Evolutionary conservation across 345 rosid genomes (phyloP), one percentile per base, ranked within the genome.

Genomic region (Hibiscus syriacus): DNA sequence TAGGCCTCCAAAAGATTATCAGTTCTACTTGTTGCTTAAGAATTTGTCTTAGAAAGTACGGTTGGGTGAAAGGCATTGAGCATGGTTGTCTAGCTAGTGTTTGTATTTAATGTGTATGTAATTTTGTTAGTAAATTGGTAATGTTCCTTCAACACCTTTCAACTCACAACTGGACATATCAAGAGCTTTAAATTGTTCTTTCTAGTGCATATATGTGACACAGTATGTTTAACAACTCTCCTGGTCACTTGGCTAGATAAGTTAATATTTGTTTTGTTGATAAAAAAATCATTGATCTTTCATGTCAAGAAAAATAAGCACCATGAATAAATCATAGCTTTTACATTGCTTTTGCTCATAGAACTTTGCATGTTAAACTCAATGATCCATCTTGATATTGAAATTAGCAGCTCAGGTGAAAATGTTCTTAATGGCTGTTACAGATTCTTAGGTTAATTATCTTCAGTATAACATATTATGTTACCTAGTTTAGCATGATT

Each of bases 131-230:
- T 36, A 60, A 60, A 61, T 38, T 36, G 22, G 22, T 10, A 13
- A 6, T 12, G 22, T 2, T 89, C 83, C 88, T 91, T 64, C 99
- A 91, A 73, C 99, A 94, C 77, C 89, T 91, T 48, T 96, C 99
- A 1, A 94, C 99, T 9, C 80, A 85, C 22, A 88, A 80, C 74
- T 91, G 97, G 99, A 76, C 89, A 5, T 87, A 88, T 70, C 85
- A 84, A 39, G 13, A 39, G 14, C 11, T 39, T 11, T 39, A 39
- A 39, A 39, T 39, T 9, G 13, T 6, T 1, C 11, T 39, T 39
- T 39, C 13, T 9, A 77, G 85, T 74, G 96, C 98, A 34, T 90
- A 55, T 78, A 86, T 92, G 89, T 90, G 95, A 95, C 92, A 13
- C 13, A 2, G 14, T 39, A 9, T 39, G 3, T 39, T 39, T 39